Evolutionary conservation across 2,329 filamentous ascomycete genomes (phyloP).

Genomic region (Keithomyces neogunnii): DNA sequence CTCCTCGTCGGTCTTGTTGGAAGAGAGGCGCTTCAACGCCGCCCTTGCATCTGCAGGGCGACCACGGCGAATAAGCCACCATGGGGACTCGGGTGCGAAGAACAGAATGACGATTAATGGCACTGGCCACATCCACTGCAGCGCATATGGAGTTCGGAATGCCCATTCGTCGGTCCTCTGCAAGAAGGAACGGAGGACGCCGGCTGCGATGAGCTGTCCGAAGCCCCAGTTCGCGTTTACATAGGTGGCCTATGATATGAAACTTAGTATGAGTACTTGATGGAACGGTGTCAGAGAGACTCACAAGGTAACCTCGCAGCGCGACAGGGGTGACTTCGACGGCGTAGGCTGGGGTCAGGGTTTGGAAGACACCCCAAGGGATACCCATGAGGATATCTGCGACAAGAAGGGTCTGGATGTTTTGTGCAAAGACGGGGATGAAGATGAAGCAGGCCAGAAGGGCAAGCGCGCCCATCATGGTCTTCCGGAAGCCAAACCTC

Average conservation of each 20-base stretch:
- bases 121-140: conserved; percentile 45
- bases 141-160: conserved; percentile 40
- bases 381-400: conserved; percentile 43
- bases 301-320: conserved; percentile 37
- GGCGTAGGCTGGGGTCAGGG: conserved; percentile 42
- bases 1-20: conserved; percentile 1
- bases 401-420: conserved; percentile 35
- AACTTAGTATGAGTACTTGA: too few relatives aligned
- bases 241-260: conserved; percentile 31
- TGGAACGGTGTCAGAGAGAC: too few relatives aligned
- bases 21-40: conserved; percentile 33
- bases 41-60: conserved; percentile 30
- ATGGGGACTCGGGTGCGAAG: conserved; percentile 44
- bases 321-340: conserved; percentile 41
- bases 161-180: conserved; percentile 33
- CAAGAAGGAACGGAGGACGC: conserved; percentile 35
- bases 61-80: conserved; percentile 40
- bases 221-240: conserved; percentile 51
- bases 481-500: conserved; percentile 40
- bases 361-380: conserved; percentile 45
- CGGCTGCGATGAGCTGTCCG: conserved; percentile 42
- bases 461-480: conserved; percentile 37
- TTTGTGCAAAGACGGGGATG: conserved; percentile 43
- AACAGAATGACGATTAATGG: conserved; percentile 34
- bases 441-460: conserved; percentile 43